Conservation (phyloP, 2,329 filamentous ascomycete species). For the Cytospora paraplurivora region DNA sequence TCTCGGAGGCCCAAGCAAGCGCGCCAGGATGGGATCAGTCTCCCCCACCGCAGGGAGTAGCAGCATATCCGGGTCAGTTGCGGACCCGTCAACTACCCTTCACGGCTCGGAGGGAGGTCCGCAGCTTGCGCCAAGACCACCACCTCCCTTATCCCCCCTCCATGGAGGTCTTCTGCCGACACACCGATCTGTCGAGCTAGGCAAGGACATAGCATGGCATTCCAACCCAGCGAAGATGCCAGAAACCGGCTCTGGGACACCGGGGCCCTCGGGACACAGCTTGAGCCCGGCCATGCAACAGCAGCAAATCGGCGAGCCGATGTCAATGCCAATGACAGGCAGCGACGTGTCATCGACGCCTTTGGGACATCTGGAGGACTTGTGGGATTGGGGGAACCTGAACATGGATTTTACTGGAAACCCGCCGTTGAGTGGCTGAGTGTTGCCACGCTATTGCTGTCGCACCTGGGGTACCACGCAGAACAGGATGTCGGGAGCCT, state of each 20-base stretch:
- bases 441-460: neutral
- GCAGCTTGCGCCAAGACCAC: neutral
- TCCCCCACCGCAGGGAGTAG: neutral
- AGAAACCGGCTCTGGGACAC: neutral
- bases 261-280: neutral
- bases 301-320: neutral
- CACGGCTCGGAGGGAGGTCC: neutral
- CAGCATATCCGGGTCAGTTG: conserved; percentile 1
- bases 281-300: neutral
- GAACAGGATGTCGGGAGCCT: no score
- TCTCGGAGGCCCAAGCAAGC: conserved; percentile 3
- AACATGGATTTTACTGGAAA: conserved; percentile 2
- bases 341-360: neutral
- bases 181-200: neutral
- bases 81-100: neutral
- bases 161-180: neutral
- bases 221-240: conserved; percentile 5
- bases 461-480: no score
- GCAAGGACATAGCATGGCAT: neutral
- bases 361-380: conserved; percentile 3
- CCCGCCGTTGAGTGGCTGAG: neutral
- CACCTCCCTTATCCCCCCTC: no score
- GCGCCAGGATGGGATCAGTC: conserved; percentile 4
- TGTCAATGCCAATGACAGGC: neutral
- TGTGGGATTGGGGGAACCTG: conserved; percentile 15